Conservation (phyloP, 1,284 basidiomycete genomes). For the Erythrobasidium hasegawianum region DNA sequence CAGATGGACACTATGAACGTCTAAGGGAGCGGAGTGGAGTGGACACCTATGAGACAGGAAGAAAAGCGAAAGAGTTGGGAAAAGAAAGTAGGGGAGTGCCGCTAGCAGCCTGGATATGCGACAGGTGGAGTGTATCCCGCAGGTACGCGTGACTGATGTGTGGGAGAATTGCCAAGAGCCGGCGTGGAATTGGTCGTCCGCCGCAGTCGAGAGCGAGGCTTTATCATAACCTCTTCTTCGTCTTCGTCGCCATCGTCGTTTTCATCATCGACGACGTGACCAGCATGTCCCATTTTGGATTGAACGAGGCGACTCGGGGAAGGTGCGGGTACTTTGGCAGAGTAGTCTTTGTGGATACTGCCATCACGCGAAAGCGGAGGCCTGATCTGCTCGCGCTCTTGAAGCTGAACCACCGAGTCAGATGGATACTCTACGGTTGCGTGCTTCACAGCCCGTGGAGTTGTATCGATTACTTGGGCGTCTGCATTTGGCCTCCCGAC, state of each 20-base stretch:
- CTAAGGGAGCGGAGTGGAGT: no score
- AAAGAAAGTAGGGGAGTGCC: no score
- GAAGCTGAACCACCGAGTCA: no score
- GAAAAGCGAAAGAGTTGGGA: no score
- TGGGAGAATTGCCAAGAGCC: background rate
- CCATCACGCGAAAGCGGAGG: slow-evolving; percentile 25
- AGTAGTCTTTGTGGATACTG: slow-evolving; percentile 7
- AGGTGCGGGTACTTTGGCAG: slow-evolving; percentile 7
- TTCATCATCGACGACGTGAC: slow-evolving; percentile 27
- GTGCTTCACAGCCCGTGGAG: no score
- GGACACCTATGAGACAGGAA: no score
- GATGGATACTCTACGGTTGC: no score
- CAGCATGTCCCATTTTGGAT: background rate
- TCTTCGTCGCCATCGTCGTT: slow-evolving; percentile 30
- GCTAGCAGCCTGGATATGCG: background rate
- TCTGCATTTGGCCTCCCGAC: background rate
- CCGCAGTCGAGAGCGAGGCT: slow-evolving; percentile 13
- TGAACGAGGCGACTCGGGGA: slow-evolving; percentile 10
- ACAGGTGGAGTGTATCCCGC: background rate
- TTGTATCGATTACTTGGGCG: background rate
- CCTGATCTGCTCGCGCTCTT: background rate
- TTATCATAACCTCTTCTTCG: slow-evolving; percentile 33
- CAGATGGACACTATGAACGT: no score
- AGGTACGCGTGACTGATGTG: background rate
- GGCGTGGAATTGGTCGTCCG: slow-evolving; percentile 18